These are phyloP conservation scores for Lonicera japonica DNA, from an alignment of 129 eudicot species.

Conservation along the genomic window DNA sequence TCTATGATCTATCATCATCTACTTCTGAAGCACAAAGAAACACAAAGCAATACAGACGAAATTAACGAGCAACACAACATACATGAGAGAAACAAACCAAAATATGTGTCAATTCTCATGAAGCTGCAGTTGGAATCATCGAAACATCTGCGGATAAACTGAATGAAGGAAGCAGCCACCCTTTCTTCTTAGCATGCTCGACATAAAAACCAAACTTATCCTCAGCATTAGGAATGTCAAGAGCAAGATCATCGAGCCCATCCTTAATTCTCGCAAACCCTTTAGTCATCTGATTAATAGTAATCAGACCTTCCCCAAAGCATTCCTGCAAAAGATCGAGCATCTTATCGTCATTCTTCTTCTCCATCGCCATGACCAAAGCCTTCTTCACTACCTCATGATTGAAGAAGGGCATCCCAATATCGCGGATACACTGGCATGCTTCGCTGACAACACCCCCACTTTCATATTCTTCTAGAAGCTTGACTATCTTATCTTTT, in stretches of 20 bases:
- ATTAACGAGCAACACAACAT: neutral
- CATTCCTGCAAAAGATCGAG: slow-evolving; percentile 79
- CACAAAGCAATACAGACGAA: neutral
- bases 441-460: slow-evolving; percentile 86
- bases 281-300: slow-evolving; percentile 85
- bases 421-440: slow-evolving; percentile 79
- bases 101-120: slow-evolving; percentile 1
- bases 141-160: slow-evolving; percentile 21
- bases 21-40: neutral
- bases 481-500: slow-evolving; percentile 78
- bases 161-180: slow-evolving; percentile 56
- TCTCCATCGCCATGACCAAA: slow-evolving; percentile 95
- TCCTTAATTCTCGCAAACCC: slow-evolving; percentile 75
- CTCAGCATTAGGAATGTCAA: slow-evolving; percentile 80
- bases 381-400: slow-evolving; percentile 96
- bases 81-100: neutral
- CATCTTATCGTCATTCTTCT: slow-evolving; percentile 82
- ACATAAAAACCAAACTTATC: slow-evolving; percentile 47
- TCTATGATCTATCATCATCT: too few relatives aligned
- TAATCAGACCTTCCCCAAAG: slow-evolving; percentile 77
- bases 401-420: slow-evolving; percentile 88
- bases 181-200: slow-evolving; percentile 53
- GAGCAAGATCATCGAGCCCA: slow-evolving; percentile 87
- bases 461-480: slow-evolving; percentile 73
- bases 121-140: slow-evolving; percentile 6